Evolutionary conservation across 78 protist species (phyloP).

Genomic region (Fonticula alba): DNA sequence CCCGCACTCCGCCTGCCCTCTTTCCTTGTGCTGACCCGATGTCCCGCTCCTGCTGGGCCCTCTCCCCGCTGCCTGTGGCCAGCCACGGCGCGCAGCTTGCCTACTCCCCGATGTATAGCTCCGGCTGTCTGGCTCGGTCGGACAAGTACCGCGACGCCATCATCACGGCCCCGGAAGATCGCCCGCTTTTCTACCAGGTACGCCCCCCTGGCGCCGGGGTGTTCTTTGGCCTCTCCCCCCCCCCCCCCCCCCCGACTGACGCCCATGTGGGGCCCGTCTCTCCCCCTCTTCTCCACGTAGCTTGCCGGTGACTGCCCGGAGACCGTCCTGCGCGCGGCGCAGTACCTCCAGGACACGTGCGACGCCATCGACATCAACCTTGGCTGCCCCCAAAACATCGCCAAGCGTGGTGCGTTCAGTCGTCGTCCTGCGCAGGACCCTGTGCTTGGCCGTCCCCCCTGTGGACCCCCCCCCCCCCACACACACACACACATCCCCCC

Average conservation of each 20-base stretch:
- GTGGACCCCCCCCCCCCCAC: background rate
- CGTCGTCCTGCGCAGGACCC: background rate
- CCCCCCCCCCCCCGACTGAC: background rate
- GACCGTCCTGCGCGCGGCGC: slow-evolving; percentile 24
- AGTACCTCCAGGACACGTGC: slow-evolving; percentile 2
- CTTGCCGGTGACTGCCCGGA: slow-evolving; percentile 42
- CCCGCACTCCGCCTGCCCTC: too few relatives aligned
- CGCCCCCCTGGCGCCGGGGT: too few relatives aligned
- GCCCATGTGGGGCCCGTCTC: background rate
- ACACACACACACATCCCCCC: background rate
- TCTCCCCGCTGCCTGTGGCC: too few relatives aligned
- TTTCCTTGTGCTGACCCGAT: too few relatives aligned
- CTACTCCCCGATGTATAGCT: slow-evolving; percentile 42
- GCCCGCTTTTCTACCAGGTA: slow-evolving; percentile 36
- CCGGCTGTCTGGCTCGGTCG: background rate
- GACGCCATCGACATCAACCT: slow-evolving; percentile 47
- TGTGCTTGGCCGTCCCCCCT: background rate
- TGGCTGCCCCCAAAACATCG: slow-evolving; percentile 61
- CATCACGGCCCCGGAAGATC: slow-evolving; percentile 22
- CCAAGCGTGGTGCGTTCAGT: too few relatives aligned
- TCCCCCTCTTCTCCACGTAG: background rate
- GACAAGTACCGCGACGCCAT: slow-evolving; percentile 7
- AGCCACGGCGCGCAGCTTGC: slow-evolving; percentile 18
- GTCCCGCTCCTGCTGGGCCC: too few relatives aligned
- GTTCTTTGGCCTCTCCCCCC: background rate